Evolutionary conservation across 1,284 basidiomycete species (phyloP).

Genomic region (Cutaneotrichosporon cutaneum): DNA sequence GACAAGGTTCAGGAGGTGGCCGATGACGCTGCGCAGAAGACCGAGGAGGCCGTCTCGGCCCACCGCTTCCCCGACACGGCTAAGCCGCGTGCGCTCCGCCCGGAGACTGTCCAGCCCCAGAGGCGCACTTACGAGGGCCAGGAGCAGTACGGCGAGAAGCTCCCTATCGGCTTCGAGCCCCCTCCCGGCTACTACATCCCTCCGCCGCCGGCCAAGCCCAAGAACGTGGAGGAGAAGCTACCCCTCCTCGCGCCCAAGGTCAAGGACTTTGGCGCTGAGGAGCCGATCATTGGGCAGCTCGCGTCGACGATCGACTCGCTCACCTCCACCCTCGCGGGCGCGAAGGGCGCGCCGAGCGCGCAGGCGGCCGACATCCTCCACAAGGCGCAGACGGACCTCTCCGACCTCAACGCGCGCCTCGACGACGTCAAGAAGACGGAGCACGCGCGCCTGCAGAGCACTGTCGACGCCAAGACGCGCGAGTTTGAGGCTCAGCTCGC

Average conservation of each 20-base stretch:
- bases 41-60: conserved; percentile 17
- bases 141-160: conserved; percentile 65
- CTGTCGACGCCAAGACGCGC: conserved; percentile 75
- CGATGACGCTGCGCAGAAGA: conserved; percentile 27
- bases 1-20: conserved; percentile 20
- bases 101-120: conserved; percentile 47
- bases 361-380: conserved; percentile 60
- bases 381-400: conserved; percentile 77
- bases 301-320: conserved; percentile 92
- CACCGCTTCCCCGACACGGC: conserved; percentile 40
- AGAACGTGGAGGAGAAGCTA: conserved; percentile 52
- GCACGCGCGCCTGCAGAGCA: conserved; percentile 69
- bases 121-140: conserved; percentile 49
- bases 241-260: conserved; percentile 81
- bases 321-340: conserved; percentile 68
- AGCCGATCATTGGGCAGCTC: conserved; percentile 85
- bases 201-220: conserved; percentile 33
- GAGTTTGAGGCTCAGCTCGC: conserved; percentile 83
- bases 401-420: conserved; percentile 72
- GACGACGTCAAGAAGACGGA: conserved; percentile 81
- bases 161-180: conserved; percentile 86
- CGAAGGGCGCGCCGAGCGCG: conserved; percentile 64
- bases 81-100: conserved; percentile 45
- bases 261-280: conserved; percentile 70
- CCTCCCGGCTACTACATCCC: conserved; percentile 73